These are phyloP conservation scores for Trichosporon sp. DNA, from an alignment of 1,284 basidiomycete species.

Conservation along the genomic window DNA sequence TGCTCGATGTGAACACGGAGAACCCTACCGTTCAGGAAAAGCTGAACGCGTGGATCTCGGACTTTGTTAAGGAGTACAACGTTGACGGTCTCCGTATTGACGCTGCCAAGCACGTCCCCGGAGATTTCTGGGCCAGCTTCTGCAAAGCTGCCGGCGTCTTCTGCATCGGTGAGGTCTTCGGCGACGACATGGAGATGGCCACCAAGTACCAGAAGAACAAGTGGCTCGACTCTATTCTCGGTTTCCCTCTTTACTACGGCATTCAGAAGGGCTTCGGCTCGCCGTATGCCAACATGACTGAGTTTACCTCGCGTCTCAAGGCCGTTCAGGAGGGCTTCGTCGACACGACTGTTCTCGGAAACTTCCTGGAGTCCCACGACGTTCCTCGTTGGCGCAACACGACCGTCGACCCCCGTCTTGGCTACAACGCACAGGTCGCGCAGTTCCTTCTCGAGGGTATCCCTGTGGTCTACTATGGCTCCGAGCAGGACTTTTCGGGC, in stretches of 20 bases:
- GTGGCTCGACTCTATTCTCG: slow-evolving; percentile 45
- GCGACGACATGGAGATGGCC: slow-evolving; percentile 52
- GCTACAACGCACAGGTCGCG: slow-evolving; percentile 60
- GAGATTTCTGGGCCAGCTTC: slow-evolving; percentile 52
- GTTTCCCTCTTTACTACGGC: slow-evolving; percentile 64
- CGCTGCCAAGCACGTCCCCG: slow-evolving; percentile 59
- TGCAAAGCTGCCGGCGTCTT: slow-evolving; percentile 67
- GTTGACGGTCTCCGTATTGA: slow-evolving; percentile 68
- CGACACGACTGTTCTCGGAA: slow-evolving; percentile 59
- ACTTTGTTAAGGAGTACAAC: slow-evolving; percentile 58
- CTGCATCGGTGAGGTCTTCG: slow-evolving; percentile 74
- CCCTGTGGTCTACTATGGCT: slow-evolving; percentile 66
- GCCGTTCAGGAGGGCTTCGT: slow-evolving; percentile 52
- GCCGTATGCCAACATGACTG: slow-evolving; percentile 56
- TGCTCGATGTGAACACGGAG: slow-evolving; percentile 68
- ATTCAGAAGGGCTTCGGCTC: slow-evolving; percentile 60
- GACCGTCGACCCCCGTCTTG: slow-evolving; percentile 41
- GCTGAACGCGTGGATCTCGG: slow-evolving; percentile 60
- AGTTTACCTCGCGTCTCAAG: slow-evolving; percentile 57
- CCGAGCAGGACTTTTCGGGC: slow-evolving; percentile 62
- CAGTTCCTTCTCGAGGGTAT: slow-evolving; percentile 65
- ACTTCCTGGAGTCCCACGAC: slow-evolving; percentile 81
- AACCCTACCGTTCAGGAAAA: slow-evolving; percentile 56
- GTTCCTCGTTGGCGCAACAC: slow-evolving; percentile 65
- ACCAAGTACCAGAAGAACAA: slow-evolving; percentile 36